Evolutionary conservation across 805 yeast genomes (phyloP), one percentile per base, ranked within the genome.

Genomic region (Metschnikowia aberdeeniae): DNA sequence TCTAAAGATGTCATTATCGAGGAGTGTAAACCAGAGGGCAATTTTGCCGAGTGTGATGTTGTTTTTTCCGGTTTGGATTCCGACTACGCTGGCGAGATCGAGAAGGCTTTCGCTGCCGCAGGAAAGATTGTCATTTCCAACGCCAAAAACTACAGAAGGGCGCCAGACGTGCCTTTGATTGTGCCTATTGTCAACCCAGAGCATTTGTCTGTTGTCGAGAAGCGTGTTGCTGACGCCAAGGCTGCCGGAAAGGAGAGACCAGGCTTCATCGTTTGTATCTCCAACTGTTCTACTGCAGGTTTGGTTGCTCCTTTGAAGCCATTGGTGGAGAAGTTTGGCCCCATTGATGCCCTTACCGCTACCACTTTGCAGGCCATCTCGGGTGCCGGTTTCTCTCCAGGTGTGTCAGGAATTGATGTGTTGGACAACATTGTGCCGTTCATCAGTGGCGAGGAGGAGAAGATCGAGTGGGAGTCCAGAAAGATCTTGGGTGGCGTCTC

Each of bases 251-350:
- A 74, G 51, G 61, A 68, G 59, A 80, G 71, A 61, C 82, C 83
- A 46, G 99, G 99, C 37, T 88, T 79, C 68, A 85, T 89, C 54
- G 83, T 92, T 37, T 93, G 99, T 72, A 93, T 92, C 62, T 90
- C 98, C 48, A 93, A 93, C 76, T 93, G 99, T 73, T 90, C 98
- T 39, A 93, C 99, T 31, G 99, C 98, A 4, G 98, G 98, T 34
- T 75, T 93, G 46, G 98, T 93, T 17, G 97, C 97, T 11, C 98
- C 98, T 40, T 75, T 93, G 63, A 89, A 88, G 63, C 98, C 99
- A n/a, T 75, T 93, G 58, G 86, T 84, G 42, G 96, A 89, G 48
- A 68, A 73, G 40, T 92, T 87, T 62, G 99, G 98, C 40, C 97
- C 98, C 36, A 79, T 93, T 49, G 90, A 87, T 47, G 76, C 82